A percentile compares a stretch with the other conserved stretches of the same genome.
These are phyloP conservation scores for Talaromyces sp. DNA, from an alignment of 2,329 filamentous ascomycete genomes.

Conservation along the genomic window DNA sequence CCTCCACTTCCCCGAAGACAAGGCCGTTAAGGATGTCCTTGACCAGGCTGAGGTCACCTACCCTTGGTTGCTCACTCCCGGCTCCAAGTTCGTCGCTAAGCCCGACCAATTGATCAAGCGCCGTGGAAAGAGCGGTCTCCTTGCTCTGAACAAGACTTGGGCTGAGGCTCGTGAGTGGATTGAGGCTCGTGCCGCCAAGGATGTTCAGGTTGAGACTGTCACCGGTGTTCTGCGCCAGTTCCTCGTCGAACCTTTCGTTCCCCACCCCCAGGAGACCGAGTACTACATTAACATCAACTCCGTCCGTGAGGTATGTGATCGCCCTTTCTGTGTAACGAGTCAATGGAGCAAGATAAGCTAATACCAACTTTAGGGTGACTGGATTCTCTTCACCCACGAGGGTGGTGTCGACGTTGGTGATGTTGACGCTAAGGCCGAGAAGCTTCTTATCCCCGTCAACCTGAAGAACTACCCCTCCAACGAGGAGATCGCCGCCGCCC, in stretches of 20 bases:
- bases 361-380: constrained; percentile 75
- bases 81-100: constrained; percentile 95
- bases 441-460: constrained; percentile 96
- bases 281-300: constrained; percentile 99
- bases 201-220: constrained; percentile 89
- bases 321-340: too few relatives aligned
- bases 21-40: constrained; percentile 78
- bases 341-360: too few relatives aligned
- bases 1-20: constrained; percentile 89
- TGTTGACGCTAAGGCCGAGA: constrained; percentile 98
- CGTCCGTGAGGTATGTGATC: constrained; percentile 97
- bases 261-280: constrained; percentile 91
- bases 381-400: constrained; percentile 99
- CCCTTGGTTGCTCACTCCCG: constrained; percentile 85
- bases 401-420: constrained; percentile 99
- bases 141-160: constrained; percentile 98
- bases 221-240: constrained; percentile 90
- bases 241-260: constrained; percentile 97
- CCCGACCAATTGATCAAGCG: constrained; percentile 99
- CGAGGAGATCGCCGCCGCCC: constrained; percentile 79
- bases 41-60: constrained; percentile 95
- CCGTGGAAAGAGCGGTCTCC: constrained; percentile 96
- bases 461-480: constrained; percentile 94
- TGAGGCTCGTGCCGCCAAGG: constrained; percentile 86
- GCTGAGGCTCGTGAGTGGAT: constrained; percentile 92